Percentiles rank a stretch among this genome's conserved stretches.
Conservation (phyloP, 225 moss, liverwort and hornwort genomes). For the Pseudoscleropodium purum region DNA sequence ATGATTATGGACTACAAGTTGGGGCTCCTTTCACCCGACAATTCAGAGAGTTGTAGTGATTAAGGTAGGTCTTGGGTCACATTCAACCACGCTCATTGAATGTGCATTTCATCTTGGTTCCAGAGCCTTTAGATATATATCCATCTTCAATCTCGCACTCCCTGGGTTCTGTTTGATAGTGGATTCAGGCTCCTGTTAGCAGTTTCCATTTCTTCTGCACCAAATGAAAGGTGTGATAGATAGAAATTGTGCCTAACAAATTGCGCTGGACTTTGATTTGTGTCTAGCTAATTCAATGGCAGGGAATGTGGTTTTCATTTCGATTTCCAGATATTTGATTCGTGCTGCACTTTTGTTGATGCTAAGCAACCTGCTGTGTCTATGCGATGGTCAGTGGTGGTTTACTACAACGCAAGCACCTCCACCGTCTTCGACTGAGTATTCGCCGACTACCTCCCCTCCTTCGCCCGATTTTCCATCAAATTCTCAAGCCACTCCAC, state of each 20-base stretch:
- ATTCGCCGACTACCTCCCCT: background rate
- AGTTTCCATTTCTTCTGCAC: background rate
- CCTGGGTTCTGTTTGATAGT: background rate
- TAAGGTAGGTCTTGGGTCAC: background rate
- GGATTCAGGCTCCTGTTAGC: background rate
- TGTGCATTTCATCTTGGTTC: background rate
- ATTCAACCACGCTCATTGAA: constrained; percentile 1
- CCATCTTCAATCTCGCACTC: background rate
- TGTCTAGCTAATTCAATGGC: constrained; percentile 1
- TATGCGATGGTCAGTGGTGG: constrained; percentile 27
- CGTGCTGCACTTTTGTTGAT: background rate
- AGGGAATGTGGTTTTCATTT: background rate
- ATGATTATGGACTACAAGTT: constrained; percentile 7
- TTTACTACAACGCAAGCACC: background rate
- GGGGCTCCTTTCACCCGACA: background rate
- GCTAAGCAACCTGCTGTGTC: background rate
- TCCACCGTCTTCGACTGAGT: constrained; percentile 4
- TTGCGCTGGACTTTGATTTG: background rate
- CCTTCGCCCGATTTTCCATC: background rate
- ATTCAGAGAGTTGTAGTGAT: background rate
- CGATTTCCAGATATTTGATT: background rate
- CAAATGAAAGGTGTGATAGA: background rate
- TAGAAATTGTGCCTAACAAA: background rate
- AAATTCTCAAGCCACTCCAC: background rate
- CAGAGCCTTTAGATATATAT: background rate